Conservation (phyloP, 306 rosid genomes). For the Chamaecrista fasciculata region DNA sequence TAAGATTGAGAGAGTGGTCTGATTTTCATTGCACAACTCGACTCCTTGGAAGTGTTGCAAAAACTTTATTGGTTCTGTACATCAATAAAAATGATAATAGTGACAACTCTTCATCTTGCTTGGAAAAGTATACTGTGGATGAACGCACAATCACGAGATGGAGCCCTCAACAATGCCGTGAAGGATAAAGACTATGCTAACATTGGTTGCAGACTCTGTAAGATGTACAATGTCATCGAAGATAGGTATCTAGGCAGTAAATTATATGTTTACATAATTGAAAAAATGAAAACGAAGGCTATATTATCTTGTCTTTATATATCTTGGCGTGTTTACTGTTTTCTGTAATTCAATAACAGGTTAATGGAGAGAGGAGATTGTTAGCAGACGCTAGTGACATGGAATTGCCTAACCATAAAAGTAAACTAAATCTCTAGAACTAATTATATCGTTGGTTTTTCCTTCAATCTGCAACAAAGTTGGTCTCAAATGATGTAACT, state of each 20-base stretch:
- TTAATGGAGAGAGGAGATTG: not conserved
- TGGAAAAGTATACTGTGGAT: constrained; percentile 39
- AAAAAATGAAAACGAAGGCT: not conserved
- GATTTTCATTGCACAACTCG: constrained; percentile 66
- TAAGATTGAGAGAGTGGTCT: constrained; percentile 72
- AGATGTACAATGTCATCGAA: not conserved
- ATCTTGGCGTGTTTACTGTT: not conserved
- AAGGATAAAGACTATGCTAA: constrained; percentile 38
- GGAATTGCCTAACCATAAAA: not conserved
- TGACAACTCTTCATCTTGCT: constrained; percentile 38
- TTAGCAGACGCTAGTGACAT: not conserved
- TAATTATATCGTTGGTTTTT: not conserved
- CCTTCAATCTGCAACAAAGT: not conserved
- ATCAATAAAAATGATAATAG: constrained; percentile 38
- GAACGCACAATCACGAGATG: constrained; percentile 59
- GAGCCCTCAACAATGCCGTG: constrained; percentile 62
- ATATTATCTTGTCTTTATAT: not conserved
- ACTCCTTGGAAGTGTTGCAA: constrained; percentile 67
- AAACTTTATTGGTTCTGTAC: constrained; percentile 52
- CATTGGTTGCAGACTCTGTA: constrained; percentile 1
- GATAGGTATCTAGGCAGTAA: not conserved
- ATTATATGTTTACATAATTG: not conserved
- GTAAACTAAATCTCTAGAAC: not conserved
- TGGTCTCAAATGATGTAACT: not conserved
- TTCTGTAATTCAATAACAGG: not conserved